Conservation (phyloP, 306 rosid species). For the Pyrus communis region DNA sequence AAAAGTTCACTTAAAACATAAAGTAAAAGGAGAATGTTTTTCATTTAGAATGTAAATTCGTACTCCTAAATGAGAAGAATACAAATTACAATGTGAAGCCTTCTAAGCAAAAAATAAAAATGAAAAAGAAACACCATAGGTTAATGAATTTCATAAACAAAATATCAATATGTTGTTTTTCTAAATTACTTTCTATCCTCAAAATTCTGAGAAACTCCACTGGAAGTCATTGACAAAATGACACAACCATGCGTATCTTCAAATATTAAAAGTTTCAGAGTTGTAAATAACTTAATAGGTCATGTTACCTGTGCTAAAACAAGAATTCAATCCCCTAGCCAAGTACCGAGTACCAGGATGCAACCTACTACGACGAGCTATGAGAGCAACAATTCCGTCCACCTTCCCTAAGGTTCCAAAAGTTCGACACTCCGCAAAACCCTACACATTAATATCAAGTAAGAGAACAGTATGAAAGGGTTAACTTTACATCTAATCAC, state of each 20-base stretch:
- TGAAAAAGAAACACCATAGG: neutral
- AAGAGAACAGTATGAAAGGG: slow-evolving; percentile 31
- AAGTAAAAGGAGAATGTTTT: neutral
- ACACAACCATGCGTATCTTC: neutral
- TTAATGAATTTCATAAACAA: neutral
- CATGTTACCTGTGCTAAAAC: slow-evolving; percentile 81
- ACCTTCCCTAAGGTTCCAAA: slow-evolving; percentile 89
- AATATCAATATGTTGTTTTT: neutral
- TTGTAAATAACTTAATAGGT: neutral
- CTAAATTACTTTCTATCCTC: neutral
- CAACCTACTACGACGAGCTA: slow-evolving; percentile 93
- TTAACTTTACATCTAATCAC: neutral
- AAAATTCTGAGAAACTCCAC: neutral
- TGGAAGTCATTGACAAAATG: neutral
- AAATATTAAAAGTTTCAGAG: neutral
- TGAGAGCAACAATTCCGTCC: slow-evolving; percentile 82
- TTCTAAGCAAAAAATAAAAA: neutral
- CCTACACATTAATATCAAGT: slow-evolving; percentile 76
- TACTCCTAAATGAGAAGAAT: neutral
- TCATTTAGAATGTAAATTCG: neutral
- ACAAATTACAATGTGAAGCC: neutral
- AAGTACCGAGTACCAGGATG: slow-evolving; percentile 98
- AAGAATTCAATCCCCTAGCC: slow-evolving; percentile 96
- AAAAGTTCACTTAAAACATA: slow-evolving; percentile 1
- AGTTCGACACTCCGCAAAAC: slow-evolving; percentile 91